These are phyloP conservation scores for Metrosideros polymorpha DNA, from an alignment of 441 rosid genomes.

Conservation along the genomic window DNA sequence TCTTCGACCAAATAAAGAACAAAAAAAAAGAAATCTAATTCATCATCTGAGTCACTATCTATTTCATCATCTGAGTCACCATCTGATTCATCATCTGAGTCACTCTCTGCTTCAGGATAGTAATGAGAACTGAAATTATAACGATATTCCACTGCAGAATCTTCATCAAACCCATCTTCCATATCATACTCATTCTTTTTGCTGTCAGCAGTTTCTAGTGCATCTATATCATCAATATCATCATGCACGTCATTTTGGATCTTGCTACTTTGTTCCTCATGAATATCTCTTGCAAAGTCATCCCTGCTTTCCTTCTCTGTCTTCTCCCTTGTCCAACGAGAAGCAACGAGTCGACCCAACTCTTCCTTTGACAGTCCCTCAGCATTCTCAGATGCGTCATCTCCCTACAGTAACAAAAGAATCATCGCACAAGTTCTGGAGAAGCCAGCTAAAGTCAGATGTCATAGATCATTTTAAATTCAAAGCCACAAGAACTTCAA, in stretches of 20 bases:
- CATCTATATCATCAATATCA: slow-evolving; percentile 54
- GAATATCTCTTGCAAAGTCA: slow-evolving; percentile 25
- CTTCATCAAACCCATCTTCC: slow-evolving; percentile 45
- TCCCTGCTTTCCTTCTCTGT: slow-evolving; percentile 36
- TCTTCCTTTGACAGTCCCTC: slow-evolving; percentile 88
- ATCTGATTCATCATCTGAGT: slow-evolving; percentile 28
- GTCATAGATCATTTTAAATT: background rate
- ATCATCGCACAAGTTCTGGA: background rate
- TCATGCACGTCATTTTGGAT: slow-evolving; percentile 24
- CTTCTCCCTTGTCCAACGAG: slow-evolving; percentile 93
- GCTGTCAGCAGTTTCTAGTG: slow-evolving; percentile 56
- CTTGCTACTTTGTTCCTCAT: slow-evolving; percentile 23
- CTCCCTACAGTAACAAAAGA: slow-evolving; percentile 26
- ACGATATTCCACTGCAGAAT: slow-evolving; percentile 28
- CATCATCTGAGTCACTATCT: too few species aligned
- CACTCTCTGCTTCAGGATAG: slow-evolving; percentile 39
- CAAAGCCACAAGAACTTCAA: background rate
- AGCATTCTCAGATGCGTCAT: slow-evolving; percentile 31
- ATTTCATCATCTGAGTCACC: too few species aligned
- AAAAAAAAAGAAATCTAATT: too few species aligned
- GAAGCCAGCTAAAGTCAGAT: background rate
- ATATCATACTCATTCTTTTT: slow-evolving; percentile 35
- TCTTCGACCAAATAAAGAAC: too few species aligned
- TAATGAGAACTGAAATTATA: slow-evolving; percentile 39
- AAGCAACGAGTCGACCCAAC: slow-evolving; percentile 88